These are phyloP conservation scores for Alternaria rosae DNA, from an alignment of 2,329 filamentous ascomycete species.

Conservation along the genomic window DNA sequence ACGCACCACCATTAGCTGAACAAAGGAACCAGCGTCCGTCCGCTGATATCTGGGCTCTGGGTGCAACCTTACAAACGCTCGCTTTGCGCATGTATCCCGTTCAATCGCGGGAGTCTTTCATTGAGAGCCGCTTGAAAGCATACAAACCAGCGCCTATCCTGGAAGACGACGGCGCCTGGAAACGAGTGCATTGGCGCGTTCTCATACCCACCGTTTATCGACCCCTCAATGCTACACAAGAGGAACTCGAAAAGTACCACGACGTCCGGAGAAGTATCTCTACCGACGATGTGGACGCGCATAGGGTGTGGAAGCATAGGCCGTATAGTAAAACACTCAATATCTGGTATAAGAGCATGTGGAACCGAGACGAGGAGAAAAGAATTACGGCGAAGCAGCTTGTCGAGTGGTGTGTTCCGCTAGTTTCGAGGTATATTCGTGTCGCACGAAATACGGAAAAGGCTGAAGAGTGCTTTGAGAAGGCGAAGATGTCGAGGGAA, in stretches of 20 bases:
- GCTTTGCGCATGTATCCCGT: constrained; percentile 17
- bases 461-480: not conserved
- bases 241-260: constrained; percentile 1
- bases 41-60: constrained; percentile 34
- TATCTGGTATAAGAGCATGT: constrained; percentile 22
- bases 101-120: constrained; percentile 15
- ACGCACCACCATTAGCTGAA: constrained; percentile 22
- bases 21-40: constrained; percentile 15
- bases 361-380: not conserved
- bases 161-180: not conserved
- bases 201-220: constrained; percentile 16
- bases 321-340: constrained; percentile 19
- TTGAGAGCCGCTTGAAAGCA: not conserved
- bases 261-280: not conserved
- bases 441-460: not conserved
- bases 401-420: not conserved
- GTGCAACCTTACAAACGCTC: constrained; percentile 30
- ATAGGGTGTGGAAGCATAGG: not conserved
- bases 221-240: constrained; percentile 19
- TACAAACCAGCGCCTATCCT: not conserved
- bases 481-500: not conserved
- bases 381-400: constrained; percentile 6
- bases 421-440: constrained; percentile 5
- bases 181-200: not conserved
- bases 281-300: not conserved